Percentiles rank a stretch among this genome's conserved stretches.
These are phyloP conservation scores for Vitis hybrid DNA, from an alignment of 177 flowering plant genomes.

Conservation along the genomic window DNA sequence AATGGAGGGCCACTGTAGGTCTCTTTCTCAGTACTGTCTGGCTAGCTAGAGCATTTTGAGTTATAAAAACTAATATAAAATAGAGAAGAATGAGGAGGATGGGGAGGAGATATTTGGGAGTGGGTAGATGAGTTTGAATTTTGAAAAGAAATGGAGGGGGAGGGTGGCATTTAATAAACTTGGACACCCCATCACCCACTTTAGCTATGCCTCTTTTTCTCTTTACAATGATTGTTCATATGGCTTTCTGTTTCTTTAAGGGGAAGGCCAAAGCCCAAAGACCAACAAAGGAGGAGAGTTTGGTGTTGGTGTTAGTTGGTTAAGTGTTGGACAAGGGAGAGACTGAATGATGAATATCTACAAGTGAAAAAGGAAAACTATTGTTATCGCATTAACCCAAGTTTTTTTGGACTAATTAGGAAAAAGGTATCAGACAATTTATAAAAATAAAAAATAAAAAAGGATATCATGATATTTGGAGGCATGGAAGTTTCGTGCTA, in stretches of 20 bases:
- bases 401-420: too few relatives aligned
- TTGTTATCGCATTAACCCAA: too few relatives aligned
- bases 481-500: too few relatives aligned
- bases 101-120: neutral
- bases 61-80: neutral
- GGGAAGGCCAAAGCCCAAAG: constrained; percentile 26
- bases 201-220: constrained; percentile 11
- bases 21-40: neutral
- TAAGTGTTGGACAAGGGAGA: constrained; percentile 40
- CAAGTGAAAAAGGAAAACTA: constrained; percentile 1
- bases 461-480: too few relatives aligned
- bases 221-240: constrained; percentile 29
- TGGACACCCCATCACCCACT: constrained; percentile 7
- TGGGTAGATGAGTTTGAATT: constrained; percentile 19
- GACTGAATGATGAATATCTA: constrained; percentile 20
- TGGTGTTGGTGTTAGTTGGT: constrained; percentile 43
- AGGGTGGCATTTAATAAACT: constrained; percentile 19
- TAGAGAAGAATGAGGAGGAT: neutral
- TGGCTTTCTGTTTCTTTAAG: constrained; percentile 44
- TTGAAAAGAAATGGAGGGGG: constrained; percentile 37
- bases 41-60: neutral
- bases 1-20: neutral
- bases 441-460: too few relatives aligned
- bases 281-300: constrained; percentile 20
- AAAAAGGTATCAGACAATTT: too few relatives aligned